These are phyloP conservation scores for Phoma sp. DNA, from an alignment of 2,329 filamentous ascomycete species.

Conservation along the genomic window DNA sequence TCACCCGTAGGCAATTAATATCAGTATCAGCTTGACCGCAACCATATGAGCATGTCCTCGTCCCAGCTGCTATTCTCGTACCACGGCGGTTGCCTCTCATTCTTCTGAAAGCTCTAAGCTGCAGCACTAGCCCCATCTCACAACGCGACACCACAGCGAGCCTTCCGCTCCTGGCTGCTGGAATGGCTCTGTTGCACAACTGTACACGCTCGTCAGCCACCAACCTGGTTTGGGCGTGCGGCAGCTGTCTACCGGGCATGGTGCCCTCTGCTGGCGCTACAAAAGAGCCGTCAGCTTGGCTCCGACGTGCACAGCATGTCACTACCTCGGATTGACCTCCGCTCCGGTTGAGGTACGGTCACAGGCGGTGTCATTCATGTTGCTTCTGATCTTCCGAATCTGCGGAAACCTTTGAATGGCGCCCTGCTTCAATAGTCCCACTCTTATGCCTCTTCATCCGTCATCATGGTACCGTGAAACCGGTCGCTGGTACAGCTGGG, in stretches of 20 bases:
- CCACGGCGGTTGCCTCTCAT: constrained; percentile 32
- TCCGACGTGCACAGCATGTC: constrained; percentile 34
- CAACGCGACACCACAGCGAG: constrained; percentile 25
- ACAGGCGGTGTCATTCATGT: constrained; percentile 22
- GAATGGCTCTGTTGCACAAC: constrained; percentile 32
- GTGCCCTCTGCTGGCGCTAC: constrained; percentile 32
- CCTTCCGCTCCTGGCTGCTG: constrained; percentile 36
- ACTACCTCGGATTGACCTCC: constrained; percentile 35
- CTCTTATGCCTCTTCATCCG: constrained; percentile 28
- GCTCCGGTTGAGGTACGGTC: constrained; percentile 16
- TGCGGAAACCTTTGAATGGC: constrained; percentile 18
- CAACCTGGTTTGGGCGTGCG: constrained; percentile 42
- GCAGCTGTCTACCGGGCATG: constrained; percentile 41
- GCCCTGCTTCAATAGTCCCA: constrained; percentile 26
- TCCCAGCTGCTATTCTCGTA: constrained; percentile 34
- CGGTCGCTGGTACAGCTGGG: constrained; percentile 29
- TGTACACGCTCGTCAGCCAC: constrained; percentile 34
- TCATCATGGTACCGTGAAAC: constrained; percentile 38
- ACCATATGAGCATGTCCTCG: constrained; percentile 8
- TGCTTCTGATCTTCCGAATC: constrained; percentile 27
- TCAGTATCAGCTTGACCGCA: constrained; percentile 1
- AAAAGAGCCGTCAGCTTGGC: constrained; percentile 35
- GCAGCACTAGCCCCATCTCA: constrained; percentile 33
- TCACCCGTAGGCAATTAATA: constrained; percentile 23
- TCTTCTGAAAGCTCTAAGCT: constrained; percentile 30